phyloP scores from a whole-genome alignment of 2,329 filamentous ascomycete species.

The Fusarium sp. region DNA sequence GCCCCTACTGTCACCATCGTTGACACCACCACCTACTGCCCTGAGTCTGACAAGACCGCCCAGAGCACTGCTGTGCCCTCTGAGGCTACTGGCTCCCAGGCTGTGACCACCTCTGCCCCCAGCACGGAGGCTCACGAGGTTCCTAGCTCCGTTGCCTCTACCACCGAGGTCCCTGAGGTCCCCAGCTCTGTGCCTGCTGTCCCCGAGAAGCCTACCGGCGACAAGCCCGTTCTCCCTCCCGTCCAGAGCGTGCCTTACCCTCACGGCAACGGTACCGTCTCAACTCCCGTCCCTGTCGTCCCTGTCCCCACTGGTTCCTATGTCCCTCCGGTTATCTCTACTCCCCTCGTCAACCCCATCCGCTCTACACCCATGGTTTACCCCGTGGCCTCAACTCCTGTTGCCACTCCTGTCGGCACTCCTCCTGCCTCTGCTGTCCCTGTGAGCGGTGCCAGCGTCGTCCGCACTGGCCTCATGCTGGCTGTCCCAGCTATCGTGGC shows the following conservation, averaged over 20 bases:
- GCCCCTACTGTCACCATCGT: slow-evolving; percentile 45
- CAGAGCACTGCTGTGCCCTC: slow-evolving; percentile 1
- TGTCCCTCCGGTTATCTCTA: slow-evolving; percentile 13
- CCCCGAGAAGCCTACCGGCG: slow-evolving; percentile 19
- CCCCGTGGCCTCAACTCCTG: slow-evolving; percentile 14
- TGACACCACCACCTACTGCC: slow-evolving; percentile 41
- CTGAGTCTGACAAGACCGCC: slow-evolving; percentile 21
- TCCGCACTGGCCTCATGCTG: slow-evolving; percentile 32
- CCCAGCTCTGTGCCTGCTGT: background rate
- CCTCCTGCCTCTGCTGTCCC: slow-evolving; percentile 19
- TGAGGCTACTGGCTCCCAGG: slow-evolving; percentile 10
- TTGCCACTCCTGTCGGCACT: background rate
- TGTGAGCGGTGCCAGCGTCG: slow-evolving; percentile 33
- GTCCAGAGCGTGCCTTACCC: slow-evolving; percentile 31
- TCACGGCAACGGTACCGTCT: slow-evolving; percentile 34
- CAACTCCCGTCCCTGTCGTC: slow-evolving; percentile 21
- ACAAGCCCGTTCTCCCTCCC: slow-evolving; percentile 20
- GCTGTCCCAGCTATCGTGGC: slow-evolving; percentile 31
- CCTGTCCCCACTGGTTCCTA: slow-evolving; percentile 17
- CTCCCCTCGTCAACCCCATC: background rate
- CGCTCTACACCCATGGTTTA: background rate
- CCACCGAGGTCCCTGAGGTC: slow-evolving; percentile 1
- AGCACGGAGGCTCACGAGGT: slow-evolving; percentile 4
- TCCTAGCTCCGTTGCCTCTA: slow-evolving; percentile 6
- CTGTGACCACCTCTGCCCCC: slow-evolving; percentile 16